phyloP scores from a whole-genome alignment of 495 filamentous ascomycete genomes.

The Lasiosphaeria hispida region DNA sequence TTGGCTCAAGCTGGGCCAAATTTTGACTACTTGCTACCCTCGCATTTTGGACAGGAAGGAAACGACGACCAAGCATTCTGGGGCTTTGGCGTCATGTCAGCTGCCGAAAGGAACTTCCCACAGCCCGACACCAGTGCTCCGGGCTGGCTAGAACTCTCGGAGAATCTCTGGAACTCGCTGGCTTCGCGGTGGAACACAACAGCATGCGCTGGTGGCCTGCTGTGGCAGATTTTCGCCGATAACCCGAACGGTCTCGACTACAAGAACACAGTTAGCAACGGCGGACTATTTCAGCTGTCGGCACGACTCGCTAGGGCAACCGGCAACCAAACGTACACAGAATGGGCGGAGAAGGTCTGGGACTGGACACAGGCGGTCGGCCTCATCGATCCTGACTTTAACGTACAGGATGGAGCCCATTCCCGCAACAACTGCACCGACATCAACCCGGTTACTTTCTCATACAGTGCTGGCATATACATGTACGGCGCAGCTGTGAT shows the following conservation, averaged over 20 bases:
- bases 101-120: constrained; percentile 71
- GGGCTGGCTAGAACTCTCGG: constrained; percentile 59
- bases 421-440: constrained; percentile 43
- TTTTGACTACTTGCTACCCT: constrained; percentile 56
- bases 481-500: constrained; percentile 64
- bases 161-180: constrained; percentile 45
- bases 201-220: constrained; percentile 67
- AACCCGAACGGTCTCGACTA: constrained; percentile 69
- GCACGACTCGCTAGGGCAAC: constrained; percentile 68
- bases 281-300: constrained; percentile 65
- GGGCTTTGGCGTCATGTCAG: constrained; percentile 70
- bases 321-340: constrained; percentile 58
- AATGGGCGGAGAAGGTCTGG: constrained; percentile 69
- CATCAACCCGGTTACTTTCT: constrained; percentile 51
- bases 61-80: constrained; percentile 84
- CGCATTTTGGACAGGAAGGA: constrained; percentile 48
- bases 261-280: constrained; percentile 71
- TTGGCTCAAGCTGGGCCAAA: constrained; percentile 60
- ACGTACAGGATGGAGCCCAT: constrained; percentile 57
- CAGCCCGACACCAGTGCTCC: constrained; percentile 54
- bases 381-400: constrained; percentile 47
- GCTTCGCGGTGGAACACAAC: constrained; percentile 65
- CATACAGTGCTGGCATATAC: constrained; percentile 65
- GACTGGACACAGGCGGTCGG: constrained; percentile 60
- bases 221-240: constrained; percentile 81